Conservation (phyloP, 805 yeast species). For the Vanderwaltozyma yarrowii region DNA sequence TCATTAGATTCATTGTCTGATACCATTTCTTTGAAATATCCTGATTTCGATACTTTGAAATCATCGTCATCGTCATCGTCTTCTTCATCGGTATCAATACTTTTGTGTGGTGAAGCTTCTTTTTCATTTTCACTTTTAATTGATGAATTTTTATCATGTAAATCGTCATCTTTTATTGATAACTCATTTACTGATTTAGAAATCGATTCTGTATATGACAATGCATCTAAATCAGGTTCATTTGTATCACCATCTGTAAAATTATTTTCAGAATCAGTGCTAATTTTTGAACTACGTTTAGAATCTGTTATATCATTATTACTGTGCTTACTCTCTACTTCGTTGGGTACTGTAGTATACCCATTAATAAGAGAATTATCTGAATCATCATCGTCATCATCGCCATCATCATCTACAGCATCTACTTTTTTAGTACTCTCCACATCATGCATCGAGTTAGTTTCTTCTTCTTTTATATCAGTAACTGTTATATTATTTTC, state of each 20-base stretch:
- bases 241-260: not conserved
- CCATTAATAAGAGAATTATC: slow-evolving; percentile 3
- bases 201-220: not conserved
- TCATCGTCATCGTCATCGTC: slow-evolving; percentile 5
- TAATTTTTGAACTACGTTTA: not conserved
- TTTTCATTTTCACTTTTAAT: not conserved
- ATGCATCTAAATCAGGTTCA: not conserved
- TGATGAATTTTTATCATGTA: not conserved
- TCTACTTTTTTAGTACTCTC: not conserved
- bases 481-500: slow-evolving; percentile 1
- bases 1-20: slow-evolving; percentile 5
- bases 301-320: too few species aligned
- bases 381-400: slow-evolving; percentile 8
- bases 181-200: not conserved
- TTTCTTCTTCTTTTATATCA: not conserved
- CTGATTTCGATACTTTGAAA: slow-evolving; percentile 2
- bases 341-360: too few species aligned
- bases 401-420: slow-evolving; percentile 4
- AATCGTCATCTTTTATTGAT: not conserved
- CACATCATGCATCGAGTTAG: not conserved
- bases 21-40: not conserved
- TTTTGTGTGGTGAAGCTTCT: not conserved
- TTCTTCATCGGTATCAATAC: not conserved
- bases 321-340: too few species aligned
- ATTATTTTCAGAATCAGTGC: not conserved